phyloP scores from a whole-genome alignment of 768 basidiomycete genomes.

The Boletus edulis region DNA sequence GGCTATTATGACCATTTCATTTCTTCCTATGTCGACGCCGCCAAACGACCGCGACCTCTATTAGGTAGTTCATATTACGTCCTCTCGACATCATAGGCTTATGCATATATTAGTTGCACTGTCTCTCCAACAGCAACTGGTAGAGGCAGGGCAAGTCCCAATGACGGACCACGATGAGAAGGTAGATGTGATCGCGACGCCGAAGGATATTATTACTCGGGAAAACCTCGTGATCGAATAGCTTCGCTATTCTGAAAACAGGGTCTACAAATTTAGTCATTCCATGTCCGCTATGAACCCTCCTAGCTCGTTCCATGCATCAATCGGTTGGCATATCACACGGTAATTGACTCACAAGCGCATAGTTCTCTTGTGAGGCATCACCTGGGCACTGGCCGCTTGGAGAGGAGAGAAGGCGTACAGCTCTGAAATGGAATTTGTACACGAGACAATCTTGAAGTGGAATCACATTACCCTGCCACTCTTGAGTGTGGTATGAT shows the following conservation, averaged over 20 bases:
- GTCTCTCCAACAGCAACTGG: conserved; percentile 60
- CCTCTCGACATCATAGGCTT: conserved; percentile 7
- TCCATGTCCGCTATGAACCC: conserved; percentile 26
- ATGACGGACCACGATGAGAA: conserved; percentile 58
- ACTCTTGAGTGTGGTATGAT: conserved; percentile 40
- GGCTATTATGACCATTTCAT: conserved; percentile 83
- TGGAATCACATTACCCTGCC: conserved; percentile 37
- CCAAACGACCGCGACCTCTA: conserved; percentile 46
- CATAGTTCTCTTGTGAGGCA: conserved; percentile 21
- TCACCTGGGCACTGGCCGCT: conserved; percentile 15
- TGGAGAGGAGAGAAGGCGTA: conserved; percentile 42
- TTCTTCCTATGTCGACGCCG: conserved; percentile 44
- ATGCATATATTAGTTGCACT: conserved; percentile 52
- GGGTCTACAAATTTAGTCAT: conserved; percentile 10
- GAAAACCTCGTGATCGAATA: conserved; percentile 21
- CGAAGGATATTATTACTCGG: conserved; percentile 35
- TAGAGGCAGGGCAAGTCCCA: conserved; percentile 52
- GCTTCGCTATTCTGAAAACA: conserved; percentile 5
- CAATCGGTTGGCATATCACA: conserved; percentile 3
- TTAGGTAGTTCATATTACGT: conserved; percentile 46
- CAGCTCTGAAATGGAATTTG: conserved; percentile 29
- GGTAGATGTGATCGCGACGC: conserved; percentile 59
- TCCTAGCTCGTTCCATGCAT: conserved; percentile 12
- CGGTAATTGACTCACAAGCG: conserved; percentile 27
- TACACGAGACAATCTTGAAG: conserved; percentile 5